Conservation (phyloP, 331 rosid species). For the Stylosanthes scabra region DNA sequence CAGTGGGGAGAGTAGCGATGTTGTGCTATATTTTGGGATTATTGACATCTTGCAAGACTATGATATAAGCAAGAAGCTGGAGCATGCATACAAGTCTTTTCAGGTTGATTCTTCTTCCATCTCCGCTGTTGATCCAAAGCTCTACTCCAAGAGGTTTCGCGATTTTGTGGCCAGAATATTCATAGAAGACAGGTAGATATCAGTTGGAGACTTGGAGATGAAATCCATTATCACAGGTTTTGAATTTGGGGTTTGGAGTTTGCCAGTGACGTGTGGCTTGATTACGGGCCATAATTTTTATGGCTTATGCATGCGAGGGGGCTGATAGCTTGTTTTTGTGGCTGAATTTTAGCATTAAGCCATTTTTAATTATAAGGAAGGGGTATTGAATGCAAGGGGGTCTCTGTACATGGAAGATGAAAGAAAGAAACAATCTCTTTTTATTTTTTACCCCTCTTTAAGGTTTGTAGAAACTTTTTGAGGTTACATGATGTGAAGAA, state of each 20-base stretch:
- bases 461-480: slow-evolving; percentile 39
- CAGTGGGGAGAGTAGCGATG: slow-evolving; percentile 67
- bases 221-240: too few relatives aligned
- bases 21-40: slow-evolving; percentile 81
- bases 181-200: slow-evolving; percentile 65
- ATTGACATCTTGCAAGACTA: slow-evolving; percentile 92
- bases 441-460: not conserved
- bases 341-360: slow-evolving; percentile 69
- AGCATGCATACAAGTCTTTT: slow-evolving; percentile 86
- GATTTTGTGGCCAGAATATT: slow-evolving; percentile 82
- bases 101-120: slow-evolving; percentile 79
- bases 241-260: not conserved
- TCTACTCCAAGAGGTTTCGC: slow-evolving; percentile 79
- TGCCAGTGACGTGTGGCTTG: not conserved
- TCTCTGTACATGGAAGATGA: slow-evolving; percentile 58
- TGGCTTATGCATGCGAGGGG: not conserved
- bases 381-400: slow-evolving; percentile 26
- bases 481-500: slow-evolving; percentile 49
- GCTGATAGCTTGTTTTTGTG: slow-evolving; percentile 29
- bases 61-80: slow-evolving; percentile 90
- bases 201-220: too few relatives aligned
- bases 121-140: slow-evolving; percentile 94
- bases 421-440: slow-evolving; percentile 34
- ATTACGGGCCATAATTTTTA: slow-evolving; percentile 26
- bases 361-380: slow-evolving; percentile 9